Percentiles rank a stretch among this genome's conserved stretches.
phyloP scores from a whole-genome alignment of 2,329 filamentous ascomycete species.

The Calonectria hongkongensis region DNA sequence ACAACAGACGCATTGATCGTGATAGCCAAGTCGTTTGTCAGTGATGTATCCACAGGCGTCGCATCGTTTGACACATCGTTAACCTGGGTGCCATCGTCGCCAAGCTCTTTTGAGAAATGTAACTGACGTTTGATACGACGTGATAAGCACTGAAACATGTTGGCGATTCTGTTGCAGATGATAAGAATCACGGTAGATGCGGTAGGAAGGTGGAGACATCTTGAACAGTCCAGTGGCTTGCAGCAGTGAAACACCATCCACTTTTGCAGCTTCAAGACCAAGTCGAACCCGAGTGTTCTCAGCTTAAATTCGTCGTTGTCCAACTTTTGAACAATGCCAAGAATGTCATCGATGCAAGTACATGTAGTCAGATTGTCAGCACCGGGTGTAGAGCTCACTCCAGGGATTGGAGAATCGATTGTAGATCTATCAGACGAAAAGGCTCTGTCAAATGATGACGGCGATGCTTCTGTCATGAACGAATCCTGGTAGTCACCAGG shows the following conservation, averaged over 20 bases:
- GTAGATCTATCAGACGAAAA: neutral
- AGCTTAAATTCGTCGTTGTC: slow-evolving; percentile 57
- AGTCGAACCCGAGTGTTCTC: slow-evolving; percentile 52
- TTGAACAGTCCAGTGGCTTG: slow-evolving; percentile 51
- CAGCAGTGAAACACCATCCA: slow-evolving; percentile 55
- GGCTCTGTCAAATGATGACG: neutral
- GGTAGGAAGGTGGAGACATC: slow-evolving; percentile 38
- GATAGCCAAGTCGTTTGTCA: neutral
- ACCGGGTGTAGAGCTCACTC: neutral
- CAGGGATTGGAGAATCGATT: neutral
- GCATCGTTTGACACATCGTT: neutral
- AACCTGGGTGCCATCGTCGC: neutral
- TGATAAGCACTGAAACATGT: slow-evolving; percentile 57
- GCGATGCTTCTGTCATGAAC: neutral
- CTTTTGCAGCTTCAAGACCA: slow-evolving; percentile 57
- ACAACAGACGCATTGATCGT: neutral
- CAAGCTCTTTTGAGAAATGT: neutral
- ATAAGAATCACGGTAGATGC: slow-evolving; percentile 51
- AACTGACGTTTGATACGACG: slow-evolving; percentile 31
- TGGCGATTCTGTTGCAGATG: slow-evolving; percentile 54
- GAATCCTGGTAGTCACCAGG: neutral
- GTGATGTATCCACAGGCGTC: neutral
- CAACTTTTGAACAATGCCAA: slow-evolving; percentile 54
- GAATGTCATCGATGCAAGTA: slow-evolving; percentile 49
- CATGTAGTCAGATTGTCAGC: slow-evolving; percentile 31